A percentile compares a stretch with the other conserved stretches of the same genome.
Evolutionary conservation across 345 rosid genomes (phyloP).

Genomic region (Citrus unshiu): DNA sequence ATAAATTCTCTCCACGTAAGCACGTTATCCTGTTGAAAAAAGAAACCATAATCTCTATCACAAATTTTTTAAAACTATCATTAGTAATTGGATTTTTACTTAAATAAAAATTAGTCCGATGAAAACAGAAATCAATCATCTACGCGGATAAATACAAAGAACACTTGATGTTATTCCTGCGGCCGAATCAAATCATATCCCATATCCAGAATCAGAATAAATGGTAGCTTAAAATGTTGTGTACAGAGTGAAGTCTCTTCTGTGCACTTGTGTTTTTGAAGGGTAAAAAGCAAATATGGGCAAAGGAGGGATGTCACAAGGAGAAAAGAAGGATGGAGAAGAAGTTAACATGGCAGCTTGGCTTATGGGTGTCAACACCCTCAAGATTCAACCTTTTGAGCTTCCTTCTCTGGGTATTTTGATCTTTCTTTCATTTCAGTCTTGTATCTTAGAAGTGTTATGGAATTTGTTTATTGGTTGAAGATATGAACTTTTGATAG

Average conservation of each 20-base stretch:
- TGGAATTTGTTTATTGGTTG: not conserved
- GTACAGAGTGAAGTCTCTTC: too few relatives aligned
- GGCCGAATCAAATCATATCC: not conserved
- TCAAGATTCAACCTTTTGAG: conserved; percentile 76
- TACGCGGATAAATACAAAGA: not conserved
- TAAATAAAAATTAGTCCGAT: too few relatives aligned
- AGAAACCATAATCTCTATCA: too few relatives aligned
- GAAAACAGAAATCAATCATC: not conserved
- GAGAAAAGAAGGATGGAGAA: conserved; percentile 38
- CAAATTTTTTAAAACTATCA: too few relatives aligned
- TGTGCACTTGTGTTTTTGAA: too few relatives aligned
- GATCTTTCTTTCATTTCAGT: not conserved
- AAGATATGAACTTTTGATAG: not conserved
- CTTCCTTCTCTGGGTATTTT: conserved; percentile 69
- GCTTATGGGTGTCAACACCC: conserved; percentile 68
- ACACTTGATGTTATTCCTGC: not conserved
- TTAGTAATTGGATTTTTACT: too few relatives aligned
- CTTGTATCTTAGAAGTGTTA: not conserved
- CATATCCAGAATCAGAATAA: not conserved
- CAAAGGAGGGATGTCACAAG: conserved; percentile 64
- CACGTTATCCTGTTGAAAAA: too few relatives aligned
- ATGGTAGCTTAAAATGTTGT: not conserved
- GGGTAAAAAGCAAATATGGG: conserved; percentile 28
- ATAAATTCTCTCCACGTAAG: too few relatives aligned
- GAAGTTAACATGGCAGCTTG: conserved; percentile 90